Evolutionary conservation across 2,329 filamentous ascomycete genomes (phyloP), one percentile per base, ranked within the genome.

Genomic region (Stenocarpella maydis): DNA sequence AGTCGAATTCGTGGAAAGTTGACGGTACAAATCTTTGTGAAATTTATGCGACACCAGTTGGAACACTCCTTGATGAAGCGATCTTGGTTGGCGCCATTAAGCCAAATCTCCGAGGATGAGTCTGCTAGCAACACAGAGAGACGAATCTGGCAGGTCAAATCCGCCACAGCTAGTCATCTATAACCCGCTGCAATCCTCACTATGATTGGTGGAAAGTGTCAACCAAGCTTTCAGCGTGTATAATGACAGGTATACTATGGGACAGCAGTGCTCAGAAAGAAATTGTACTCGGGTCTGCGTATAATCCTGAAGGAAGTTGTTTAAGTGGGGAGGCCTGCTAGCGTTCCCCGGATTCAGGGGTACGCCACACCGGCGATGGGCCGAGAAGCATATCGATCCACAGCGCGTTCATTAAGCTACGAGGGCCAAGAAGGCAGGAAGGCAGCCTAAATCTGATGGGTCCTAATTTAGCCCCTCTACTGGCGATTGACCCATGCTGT

Each of bases 251-350:
- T 10, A 26, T 49, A 8, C 47, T 15, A n/a, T 14, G 21, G 47
- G 21, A 15, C 12, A 12, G 24, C 24, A 26, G 47, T 21, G 21
- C 17, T 2, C 31, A 31, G 31, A 31, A 31, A 31, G n/a, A 4
- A 31, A 8, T 31, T 4, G 19, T 26, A 54, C 37, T 54, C 31
- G 52, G 52, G 37, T 54, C n/a, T 31, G 34, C 52, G 24, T 60
- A 14, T 60, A 60, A 60, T 39, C 54, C 39, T 60, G 54, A 31
- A 60, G 54, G 54, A 60, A 60, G 24, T 8, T 28, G 37, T 43
- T 21, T 39, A 28, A 43, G 54, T n/a, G 43, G 37, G 54, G 54
- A 19, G 17, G 24, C 54, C 52, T 43, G 37, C 37, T 43, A 60
- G 54, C 37, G 10, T 53, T 53, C 31, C 9, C 26, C 28, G 50